Evolutionary conservation across 1,284 basidiomycete species (phyloP), one percentile per base, ranked within the genome.

Genomic region (Rhizopogon hawkerae): DNA sequence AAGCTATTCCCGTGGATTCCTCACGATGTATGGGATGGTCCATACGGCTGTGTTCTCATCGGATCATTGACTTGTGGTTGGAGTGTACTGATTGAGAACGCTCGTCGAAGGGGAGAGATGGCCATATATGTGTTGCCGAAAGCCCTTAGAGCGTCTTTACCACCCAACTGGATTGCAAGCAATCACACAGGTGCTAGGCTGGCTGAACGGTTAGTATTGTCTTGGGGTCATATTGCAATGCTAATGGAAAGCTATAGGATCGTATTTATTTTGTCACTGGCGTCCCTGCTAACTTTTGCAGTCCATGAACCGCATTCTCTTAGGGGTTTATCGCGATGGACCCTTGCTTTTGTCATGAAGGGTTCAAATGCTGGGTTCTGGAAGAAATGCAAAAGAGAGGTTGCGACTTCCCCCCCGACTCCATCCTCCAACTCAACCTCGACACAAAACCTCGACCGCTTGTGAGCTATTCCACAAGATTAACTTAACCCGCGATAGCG

Each of bases 21-120:
- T 5, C 83, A 89, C 57, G 77, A 89, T 53, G 77, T 84, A 54
- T 85, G 81, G 76, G 86, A 89, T 57, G 83, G 85, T 0, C 82
- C 85, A 2, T 75, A 71, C 49, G 85, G 86, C 1, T 77, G 81
- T 54, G 66, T 83, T 29, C 65, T 88, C 49, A 73, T 70, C 6
- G 85, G 83, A n/a, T 84, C 81, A 53, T 61, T 89, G 29, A 65
- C 73, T n/a, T 88, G 85, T 55, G 86, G 86, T 1, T 69, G 73
- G 45, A 86, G 83, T 50, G 85, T 89, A 41, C 87, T 79, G 77
- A 75, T 89, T 38, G 85, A 89, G 59, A 78, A 81, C 49, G 79
- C 78, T 3, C 69, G 70, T 44, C 67, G 86, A 55, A 69, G 87
- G 48, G 84, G 84, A 2, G 86, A 89, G 63, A 85, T 89, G 69